Conservation (phyloP, 495 filamentous ascomycete species). For the Xylaria sp. region DNA sequence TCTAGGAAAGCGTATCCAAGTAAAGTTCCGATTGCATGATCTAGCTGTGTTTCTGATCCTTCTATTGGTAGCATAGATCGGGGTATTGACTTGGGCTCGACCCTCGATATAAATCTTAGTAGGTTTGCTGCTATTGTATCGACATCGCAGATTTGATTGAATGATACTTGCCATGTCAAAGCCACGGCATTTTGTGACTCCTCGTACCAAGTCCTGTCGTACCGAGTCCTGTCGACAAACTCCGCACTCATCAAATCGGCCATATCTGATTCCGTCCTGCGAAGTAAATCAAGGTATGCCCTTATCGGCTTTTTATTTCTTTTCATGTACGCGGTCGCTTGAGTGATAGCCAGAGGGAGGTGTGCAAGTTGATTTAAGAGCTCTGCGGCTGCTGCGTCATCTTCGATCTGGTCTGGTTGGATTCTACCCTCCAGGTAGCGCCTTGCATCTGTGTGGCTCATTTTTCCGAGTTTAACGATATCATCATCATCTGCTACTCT, state of each 20-base stretch:
- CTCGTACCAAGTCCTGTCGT: constrained; percentile 51
- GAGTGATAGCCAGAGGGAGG: constrained; percentile 57
- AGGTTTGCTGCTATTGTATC: constrained; percentile 44
- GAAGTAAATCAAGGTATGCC: constrained; percentile 54
- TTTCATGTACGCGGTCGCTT: constrained; percentile 57
- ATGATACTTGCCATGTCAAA: constrained; percentile 62
- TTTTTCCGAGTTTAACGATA: constrained; percentile 38
- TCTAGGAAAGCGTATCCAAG: constrained; percentile 44
- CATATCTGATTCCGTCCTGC: constrained; percentile 48
- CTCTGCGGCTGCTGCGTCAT: constrained; percentile 23
- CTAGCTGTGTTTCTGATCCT: constrained; percentile 30
- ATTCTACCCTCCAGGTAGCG: constrained; percentile 35
- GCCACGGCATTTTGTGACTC: constrained; percentile 58
- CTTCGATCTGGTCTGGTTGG: constrained; percentile 19
- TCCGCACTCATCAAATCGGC: constrained; percentile 56
- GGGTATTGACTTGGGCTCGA: constrained; percentile 48
- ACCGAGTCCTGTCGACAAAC: constrained; percentile 54
- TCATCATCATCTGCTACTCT: constrained; percentile 30
- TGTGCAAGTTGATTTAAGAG: constrained; percentile 44
- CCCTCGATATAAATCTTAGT: constrained; percentile 52
- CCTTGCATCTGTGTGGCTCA: constrained; percentile 38
- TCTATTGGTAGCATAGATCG: constrained; percentile 41
- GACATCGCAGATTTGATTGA: constrained; percentile 51
- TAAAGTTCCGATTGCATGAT: constrained; percentile 45
- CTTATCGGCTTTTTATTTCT: constrained; percentile 45